Evolutionary conservation across 2,329 filamentous ascomycete species (phyloP), one percentile per base, ranked within the genome.

Genomic region (Nothomitra cinnamomea): DNA sequence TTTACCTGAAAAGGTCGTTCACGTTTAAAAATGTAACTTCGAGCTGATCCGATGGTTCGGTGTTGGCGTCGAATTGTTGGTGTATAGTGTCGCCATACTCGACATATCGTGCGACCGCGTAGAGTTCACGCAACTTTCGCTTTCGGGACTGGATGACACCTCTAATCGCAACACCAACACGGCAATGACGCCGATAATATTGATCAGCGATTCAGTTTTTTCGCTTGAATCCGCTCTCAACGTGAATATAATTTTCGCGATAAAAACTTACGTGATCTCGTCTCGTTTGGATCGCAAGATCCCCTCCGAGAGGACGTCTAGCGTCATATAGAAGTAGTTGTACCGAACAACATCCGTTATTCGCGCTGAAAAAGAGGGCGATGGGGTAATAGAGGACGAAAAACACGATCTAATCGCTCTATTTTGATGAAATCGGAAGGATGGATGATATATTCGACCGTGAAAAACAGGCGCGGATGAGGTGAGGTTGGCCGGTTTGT

Each of bases 41-140:
- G 60, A 70, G 45, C 25, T 49, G 45, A 49, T 49, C 45, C 15
- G 19, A 28, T 35, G 45, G 45, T 24, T 80, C 77, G 60, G 70
- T 68, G 59, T 70, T 68, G 54, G 41, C 50, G 53, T 24, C 41
- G 28, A 35, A 24, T 51, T 15, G 43, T 45, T 15, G 40, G 15
- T 19, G 53, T 28, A 38, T 53, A 40, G 72, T 70, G 68, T 79
- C 73, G 64, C 75, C 70, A 69, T 69, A 57, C 71, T 79, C 73
- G 64, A 75, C 70, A 69, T 69, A 57, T 71, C 66, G 59, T 74
- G 85, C 82, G 76, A 85, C 79, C 62, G 78, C 76, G 73, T 85
- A 94, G 63, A 95, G 78, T 72, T 92, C 85, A 67, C 83, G 83
- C 67, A 95, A 77, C 76, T 94, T 94, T 69, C 87, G 82, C 79